Base-by-base conservation (phyloP, 2,329 filamentous ascomycete species). In the Nemania sp. region DNA sequence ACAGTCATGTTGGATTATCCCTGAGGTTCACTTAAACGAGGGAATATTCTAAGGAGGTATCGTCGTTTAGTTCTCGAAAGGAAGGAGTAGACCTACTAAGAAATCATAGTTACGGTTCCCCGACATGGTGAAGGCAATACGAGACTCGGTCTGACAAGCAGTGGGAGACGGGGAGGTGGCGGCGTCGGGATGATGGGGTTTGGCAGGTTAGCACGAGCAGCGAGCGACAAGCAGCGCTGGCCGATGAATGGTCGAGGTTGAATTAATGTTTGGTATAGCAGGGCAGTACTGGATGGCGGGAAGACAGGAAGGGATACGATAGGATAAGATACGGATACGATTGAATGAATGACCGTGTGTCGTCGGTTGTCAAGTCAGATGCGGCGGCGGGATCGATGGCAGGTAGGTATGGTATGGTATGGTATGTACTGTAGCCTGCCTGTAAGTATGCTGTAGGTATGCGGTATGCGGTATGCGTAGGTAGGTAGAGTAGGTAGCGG, bases 101-200 rank as follows among this genome's bases (percentile, higher is more conserved):
- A 98, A 98, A 83, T 99, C 96, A 84, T 99, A 99, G 87, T 99
- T 99, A 83, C 96, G 90, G 87, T 95, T 97, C 82, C 93, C 93
- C 78, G 96, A 94, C 96, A 99, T 99, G 76, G 79, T 86, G 81
- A 65, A 66, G 63, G 70, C 59, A 70, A 72, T 47, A 47, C 35
- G 57, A 58, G 49, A 35, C 26, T 64, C 29, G 62, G 60, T 70
- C 32, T 66, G 54, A 47, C 8, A 47, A 22, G 45, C 35, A 15
- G n/a, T n/a, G n/a, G 27, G 26, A 51, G 47, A 66, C 27, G 56
- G 20, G 45, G 62, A 47, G 61, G 61, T 3, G 20, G 49, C 61
- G 55, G 54, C 38, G 51, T 59, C 58, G 65, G 57, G 29, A 32
- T 22, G 58, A 18, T 27, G 20, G 29, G 53, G 18, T 51, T 47